Evolutionary conservation across 2,329 filamentous ascomycete genomes (phyloP), one percentile per base, ranked within the genome.

Genomic region (Trichoderma aggressivum): DNA sequence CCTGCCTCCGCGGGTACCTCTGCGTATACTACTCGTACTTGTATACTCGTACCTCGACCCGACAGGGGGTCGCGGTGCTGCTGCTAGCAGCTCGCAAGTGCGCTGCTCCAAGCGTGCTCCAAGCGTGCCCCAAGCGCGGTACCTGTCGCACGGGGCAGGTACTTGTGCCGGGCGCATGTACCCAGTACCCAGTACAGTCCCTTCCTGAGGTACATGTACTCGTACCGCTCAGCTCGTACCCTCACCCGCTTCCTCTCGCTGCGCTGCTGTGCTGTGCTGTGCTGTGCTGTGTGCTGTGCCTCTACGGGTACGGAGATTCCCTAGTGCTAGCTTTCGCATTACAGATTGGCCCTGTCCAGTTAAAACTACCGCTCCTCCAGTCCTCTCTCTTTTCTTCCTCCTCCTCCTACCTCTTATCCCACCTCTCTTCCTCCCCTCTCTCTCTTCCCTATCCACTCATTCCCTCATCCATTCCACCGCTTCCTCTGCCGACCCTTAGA

Each of bases 361-460:
- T 80, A 80, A 81, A 81, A 80, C 79, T 79, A 79, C 76, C 77
- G 86, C 83, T 85, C 82, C 83, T 83, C 85, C 85, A 85, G 84
- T 87, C 86, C 85, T 84, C 85, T 84, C 84, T 83, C 83, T 80
- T 83, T 82, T 83, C 81, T 81, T 84, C 81, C 81, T 85, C 83
- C 83, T 86, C 82, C 82, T 86, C 84, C 83, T 83, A 84, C 73
- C 71, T 71, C 79, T 76, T 79, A 79, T 80, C 77, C 79, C 77
- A 75, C 85, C 85, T 83, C 87, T 85, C 84, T 72, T 71, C 71
- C 72, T 72, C 77, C 50, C 36, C 50, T 47, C 78, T 78, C 77
- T 76, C 80, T 82, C 82, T 80, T 78, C 77, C 79, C 81, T 75
- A 82, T 84, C 84, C 84, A 86, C 84, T 86, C 85, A 83, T 87